Conservation (phyloP, 352 stramenopile species). For the Peronospora destructor region DNA sequence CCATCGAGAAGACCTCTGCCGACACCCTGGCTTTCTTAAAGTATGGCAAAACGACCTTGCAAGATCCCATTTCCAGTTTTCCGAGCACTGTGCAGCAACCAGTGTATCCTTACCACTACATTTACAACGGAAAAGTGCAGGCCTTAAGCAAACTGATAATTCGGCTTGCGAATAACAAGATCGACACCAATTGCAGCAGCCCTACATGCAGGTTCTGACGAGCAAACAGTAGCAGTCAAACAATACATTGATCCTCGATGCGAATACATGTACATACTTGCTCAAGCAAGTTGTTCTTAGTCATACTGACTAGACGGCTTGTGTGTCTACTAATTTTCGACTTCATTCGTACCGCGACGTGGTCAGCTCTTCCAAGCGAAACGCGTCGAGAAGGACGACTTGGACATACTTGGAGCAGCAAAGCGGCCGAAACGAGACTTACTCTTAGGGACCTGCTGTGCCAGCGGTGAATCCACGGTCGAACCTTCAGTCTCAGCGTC, state of each 20-base stretch:
- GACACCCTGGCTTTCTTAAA: too few relatives aligned
- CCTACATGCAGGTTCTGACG: too few relatives aligned
- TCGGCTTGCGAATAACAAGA: too few relatives aligned
- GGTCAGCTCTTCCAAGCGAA: constrained; percentile 46
- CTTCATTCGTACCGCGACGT: constrained; percentile 18
- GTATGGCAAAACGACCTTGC: too few relatives aligned
- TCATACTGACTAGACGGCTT: constrained; percentile 17
- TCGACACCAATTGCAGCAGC: too few relatives aligned
- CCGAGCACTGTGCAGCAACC: too few relatives aligned
- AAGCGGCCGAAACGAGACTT: constrained; percentile 45
- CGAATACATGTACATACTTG: constrained; percentile 14
- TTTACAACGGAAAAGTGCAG: too few relatives aligned
- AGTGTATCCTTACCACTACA: too few relatives aligned
- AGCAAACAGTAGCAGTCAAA: too few relatives aligned
- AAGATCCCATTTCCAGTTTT: too few relatives aligned
- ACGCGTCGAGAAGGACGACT: constrained; percentile 36
- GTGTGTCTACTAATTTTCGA: constrained; percentile 6
- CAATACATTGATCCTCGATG: constrained; percentile 4
- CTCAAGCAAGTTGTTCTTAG: constrained; percentile 13
- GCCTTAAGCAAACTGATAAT: too few relatives aligned
- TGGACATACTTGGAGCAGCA: constrained; percentile 28
- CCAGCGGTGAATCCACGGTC: constrained; percentile 27
- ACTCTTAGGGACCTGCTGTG: constrained; percentile 30
- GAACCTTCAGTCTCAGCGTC: constrained; percentile 35
- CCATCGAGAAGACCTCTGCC: too few relatives aligned